A percentile compares a stretch with the other conserved stretches of the same genome.
Conservation (phyloP, 345 rosid species). For the Arabis hirsuta region DNA sequence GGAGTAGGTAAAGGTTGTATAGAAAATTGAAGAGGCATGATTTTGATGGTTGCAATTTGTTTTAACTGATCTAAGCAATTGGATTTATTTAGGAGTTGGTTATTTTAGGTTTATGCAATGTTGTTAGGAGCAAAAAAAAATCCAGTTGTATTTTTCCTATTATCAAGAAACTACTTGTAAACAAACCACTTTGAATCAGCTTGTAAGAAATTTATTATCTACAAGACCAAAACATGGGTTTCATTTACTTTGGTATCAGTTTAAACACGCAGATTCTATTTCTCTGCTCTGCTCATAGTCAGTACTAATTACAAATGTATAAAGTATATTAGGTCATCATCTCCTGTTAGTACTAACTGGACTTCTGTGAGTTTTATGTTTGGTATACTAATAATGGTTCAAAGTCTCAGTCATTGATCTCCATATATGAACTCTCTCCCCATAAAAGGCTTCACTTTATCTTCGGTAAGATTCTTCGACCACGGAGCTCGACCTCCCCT, state of each 20-base stretch:
- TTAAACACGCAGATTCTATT: constrained; percentile 18
- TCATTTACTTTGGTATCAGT: neutral
- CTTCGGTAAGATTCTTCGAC: constrained; percentile 57
- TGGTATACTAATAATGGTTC: constrained; percentile 10
- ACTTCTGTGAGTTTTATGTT: constrained; percentile 9
- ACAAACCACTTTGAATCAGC: constrained; percentile 30
- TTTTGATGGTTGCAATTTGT: constrained; percentile 48
- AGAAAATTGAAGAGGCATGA: constrained; percentile 50
- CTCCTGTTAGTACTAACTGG: too few relatives aligned
- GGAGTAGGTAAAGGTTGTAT: constrained; percentile 51
- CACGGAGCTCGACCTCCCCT: constrained; percentile 65
- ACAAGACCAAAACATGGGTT: constrained; percentile 19
- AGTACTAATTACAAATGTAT: constrained; percentile 39
- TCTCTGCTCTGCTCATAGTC: neutral
- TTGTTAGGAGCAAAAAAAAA: neutral
- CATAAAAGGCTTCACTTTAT: constrained; percentile 63
- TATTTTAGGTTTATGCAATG: constrained; percentile 27
- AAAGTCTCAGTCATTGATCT: constrained; percentile 76
- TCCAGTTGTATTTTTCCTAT: constrained; percentile 26
- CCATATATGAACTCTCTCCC: constrained; percentile 69
- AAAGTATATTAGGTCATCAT: constrained; percentile 31
- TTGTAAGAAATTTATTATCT: constrained; percentile 19
- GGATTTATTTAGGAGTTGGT: constrained; percentile 25
- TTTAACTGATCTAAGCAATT: constrained; percentile 38
- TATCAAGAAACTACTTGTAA: constrained; percentile 18